Base-by-base conservation (phyloP, 768 basidiomycete genomes). In the Lactarius pseudohatsudake region DNA sequence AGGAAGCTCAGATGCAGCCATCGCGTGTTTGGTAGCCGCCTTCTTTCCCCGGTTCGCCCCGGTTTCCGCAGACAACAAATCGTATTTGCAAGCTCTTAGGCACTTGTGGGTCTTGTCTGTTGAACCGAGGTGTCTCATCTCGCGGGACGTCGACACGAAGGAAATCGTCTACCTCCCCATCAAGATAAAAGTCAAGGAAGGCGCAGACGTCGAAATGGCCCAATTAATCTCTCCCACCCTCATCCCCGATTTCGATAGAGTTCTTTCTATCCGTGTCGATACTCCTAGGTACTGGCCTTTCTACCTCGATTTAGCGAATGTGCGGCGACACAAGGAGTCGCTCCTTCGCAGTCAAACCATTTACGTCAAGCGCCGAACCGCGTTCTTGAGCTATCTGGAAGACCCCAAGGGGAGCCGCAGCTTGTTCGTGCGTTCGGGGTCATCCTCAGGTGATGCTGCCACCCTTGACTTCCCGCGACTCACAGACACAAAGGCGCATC, bases 261-360 rank as follows among this genome's bases (percentile, higher is more conserved):
- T 98, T 16, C 78, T 87, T 56, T 89, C 91, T 4, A 89, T 99
- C 71, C 82, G 90, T 56, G 88, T 96, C 28, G 95, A 98, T 72
- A 97, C 93, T 0, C 95, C 94, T 18, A 86, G 97, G 6, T 98
- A 99, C 76, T 97, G 94, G 92, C 90, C 95, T 0, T 91, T 96
- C 77, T 87, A 88, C 65, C 84, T 98, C 40, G 91, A 96, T 72
- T 85, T 91, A 22, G 82, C 86, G 47, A 79, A 85, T 50, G 82
- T 88, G 61, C 82, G 86, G 4, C 82, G 81, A 16, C 90, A 96
- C 74, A 85, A 85, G 58, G 83, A 85, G 56, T 81, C 83, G 7
- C 82, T 98, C 28, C 77, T 96, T 47, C 82, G 81, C 40, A 89
- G 83, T 65, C 90, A 94, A 70, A 96, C 92, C 0, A 80, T 99